Evolutionary conservation across 306 rosid genomes (phyloP), one percentile per base, ranked within the genome.

Genomic region (Quercus ilex): DNA sequence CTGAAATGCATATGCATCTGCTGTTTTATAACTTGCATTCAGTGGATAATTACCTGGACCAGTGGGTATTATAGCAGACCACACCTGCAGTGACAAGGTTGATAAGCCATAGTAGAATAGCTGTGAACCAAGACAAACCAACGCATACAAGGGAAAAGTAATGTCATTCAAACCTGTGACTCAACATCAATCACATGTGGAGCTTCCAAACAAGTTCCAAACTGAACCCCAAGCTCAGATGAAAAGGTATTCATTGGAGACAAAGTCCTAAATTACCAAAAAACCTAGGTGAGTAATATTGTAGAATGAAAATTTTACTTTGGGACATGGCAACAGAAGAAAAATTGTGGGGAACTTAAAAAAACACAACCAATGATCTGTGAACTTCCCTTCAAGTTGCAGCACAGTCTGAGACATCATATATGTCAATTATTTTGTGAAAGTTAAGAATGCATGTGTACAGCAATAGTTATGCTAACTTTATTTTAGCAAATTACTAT

Each of bases 1-100:
- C 97, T 94, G 99, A 80, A 92, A 94, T 71, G 88, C 84, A 86
- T 83, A 94, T 84, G 81, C 89, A 81, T 91, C 93, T n/a, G 99
- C 96, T 31, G 97, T 92, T 85, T 88, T 94, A 74, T 88, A 94
- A 86, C 99, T 92, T 84, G 97, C 97, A 84, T 94, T 94, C 83
- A 94, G 65, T 56, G 97, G 93, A 80, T 81, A 89, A 82, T 91
- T 92, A 80, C 90, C 92, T n/a, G 90, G 92, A 81, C 97, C 95
- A 25, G 89, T 84, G 74, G 97, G 78, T 73, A 94, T 90, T 76
- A 94, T 77, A 82, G 99, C 91, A 53, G 97, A 89, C 95, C 97
- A 94, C 26, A 89, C 99, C 99, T 94, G 85, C 76, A 90, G 75
- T 72, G 73, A 78, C 73, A 67, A 69, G 62, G 78, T 73, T 69